A percentile compares a stretch with the other conserved stretches of the same genome.
Evolutionary conservation across 2,329 filamentous ascomycete genomes (phyloP).

Genomic region (Verticillium tricorpus): DNA sequence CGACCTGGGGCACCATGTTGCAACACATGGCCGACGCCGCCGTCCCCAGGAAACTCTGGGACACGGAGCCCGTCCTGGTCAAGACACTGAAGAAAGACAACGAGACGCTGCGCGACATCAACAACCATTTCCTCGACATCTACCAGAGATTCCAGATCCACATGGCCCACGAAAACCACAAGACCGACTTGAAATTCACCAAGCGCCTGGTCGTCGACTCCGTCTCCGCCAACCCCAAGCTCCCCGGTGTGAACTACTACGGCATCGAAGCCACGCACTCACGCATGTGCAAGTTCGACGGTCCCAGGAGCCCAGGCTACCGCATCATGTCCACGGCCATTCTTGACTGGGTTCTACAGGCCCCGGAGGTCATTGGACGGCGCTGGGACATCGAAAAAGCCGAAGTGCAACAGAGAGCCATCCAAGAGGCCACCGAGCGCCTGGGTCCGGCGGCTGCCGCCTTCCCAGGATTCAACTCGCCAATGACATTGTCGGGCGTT

Average conservation of each 20-base stretch:
- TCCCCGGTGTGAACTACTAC: conserved; percentile 67
- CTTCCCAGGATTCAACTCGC: neutral
- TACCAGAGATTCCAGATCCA: conserved; percentile 68
- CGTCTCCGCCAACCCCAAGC: conserved; percentile 62
- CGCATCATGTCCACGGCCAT: conserved; percentile 44
- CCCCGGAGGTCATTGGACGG: conserved; percentile 46
- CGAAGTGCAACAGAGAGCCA: conserved; percentile 39
- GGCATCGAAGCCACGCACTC: conserved; percentile 72
- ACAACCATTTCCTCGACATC: conserved; percentile 66
- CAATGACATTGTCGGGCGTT: neutral
- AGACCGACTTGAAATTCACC: conserved; percentile 63
- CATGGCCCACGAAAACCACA: conserved; percentile 72
- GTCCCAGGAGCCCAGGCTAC: conserved; percentile 61
- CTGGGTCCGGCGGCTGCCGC: conserved; percentile 15
- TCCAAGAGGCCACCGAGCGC: conserved; percentile 40
- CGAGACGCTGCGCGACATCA: conserved; percentile 70
- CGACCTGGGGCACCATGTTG: conserved; percentile 62
- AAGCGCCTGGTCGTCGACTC: conserved; percentile 65
- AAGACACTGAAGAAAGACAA: conserved; percentile 69
- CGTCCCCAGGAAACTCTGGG: conserved; percentile 59
- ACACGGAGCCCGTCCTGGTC: conserved; percentile 63
- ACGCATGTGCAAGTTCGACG: conserved; percentile 68
- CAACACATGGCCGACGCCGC: conserved; percentile 64
- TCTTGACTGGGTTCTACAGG: conserved; percentile 47
- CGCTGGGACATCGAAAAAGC: conserved; percentile 60